phyloP scores from a whole-genome alignment of 768 basidiomycete species.

The Hebeloma cylindrosporum region DNA sequence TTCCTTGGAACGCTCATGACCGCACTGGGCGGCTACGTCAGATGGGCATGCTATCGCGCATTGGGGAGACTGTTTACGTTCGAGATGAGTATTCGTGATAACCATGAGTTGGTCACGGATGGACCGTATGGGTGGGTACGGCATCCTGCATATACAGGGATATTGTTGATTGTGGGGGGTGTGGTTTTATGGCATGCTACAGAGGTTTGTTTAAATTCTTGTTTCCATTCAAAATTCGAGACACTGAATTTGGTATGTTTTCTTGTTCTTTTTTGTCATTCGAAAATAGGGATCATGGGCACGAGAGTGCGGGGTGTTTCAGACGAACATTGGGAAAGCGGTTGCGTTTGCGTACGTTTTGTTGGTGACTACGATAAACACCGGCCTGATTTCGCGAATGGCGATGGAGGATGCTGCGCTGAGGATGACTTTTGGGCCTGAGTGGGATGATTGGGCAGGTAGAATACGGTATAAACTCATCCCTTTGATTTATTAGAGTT shows the following conservation, averaged over 20 bases:
- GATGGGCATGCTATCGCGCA: conserved; percentile 43
- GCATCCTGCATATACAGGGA: conserved; percentile 52
- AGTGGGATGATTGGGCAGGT: conserved; percentile 45
- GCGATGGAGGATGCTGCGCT: conserved; percentile 46
- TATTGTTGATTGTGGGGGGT: conserved; percentile 37
- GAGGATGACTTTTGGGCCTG: conserved; percentile 37
- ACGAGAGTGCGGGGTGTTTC: conserved; percentile 40
- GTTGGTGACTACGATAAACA: conserved; percentile 31
- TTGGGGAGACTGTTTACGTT: conserved; percentile 53
- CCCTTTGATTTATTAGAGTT: conserved; percentile 50
- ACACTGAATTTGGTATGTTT: no score
- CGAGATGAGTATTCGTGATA: conserved; percentile 46
- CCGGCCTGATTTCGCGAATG: conserved; percentile 41
- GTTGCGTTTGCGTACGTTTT: conserved; percentile 25
- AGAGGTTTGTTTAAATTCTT: no score
- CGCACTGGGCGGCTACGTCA: conserved; percentile 40
- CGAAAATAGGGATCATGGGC: conserved; percentile 54
- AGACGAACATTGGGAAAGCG: conserved; percentile 31
- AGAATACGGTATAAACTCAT: conserved; percentile 49
- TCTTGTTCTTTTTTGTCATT: no score
- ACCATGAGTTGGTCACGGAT: conserved; percentile 46
- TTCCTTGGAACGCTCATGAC: conserved; percentile 40
- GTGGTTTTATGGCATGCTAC: conserved; percentile 35
- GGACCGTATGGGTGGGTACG: conserved; percentile 50
- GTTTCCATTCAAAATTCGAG: no score